Base-by-base conservation (phyloP, 192 early-diverging fungal species). In the Linnemannia hyalina region DNA sequence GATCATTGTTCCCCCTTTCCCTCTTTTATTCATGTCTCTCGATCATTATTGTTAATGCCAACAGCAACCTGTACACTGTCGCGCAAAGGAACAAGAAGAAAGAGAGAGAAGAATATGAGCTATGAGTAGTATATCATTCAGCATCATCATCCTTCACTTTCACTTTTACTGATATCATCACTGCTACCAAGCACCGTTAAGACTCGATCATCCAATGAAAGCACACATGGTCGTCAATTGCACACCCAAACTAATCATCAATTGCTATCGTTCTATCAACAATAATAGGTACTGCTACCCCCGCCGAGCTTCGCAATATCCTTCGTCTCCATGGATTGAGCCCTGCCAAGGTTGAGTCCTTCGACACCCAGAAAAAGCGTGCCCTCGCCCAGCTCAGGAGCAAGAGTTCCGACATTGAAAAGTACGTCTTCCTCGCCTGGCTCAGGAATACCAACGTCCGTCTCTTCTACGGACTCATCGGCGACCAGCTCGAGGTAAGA, bases 351-450 rank as follows among this genome's bases (percentile, higher is more conserved):
- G 91, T 96, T 76, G 97, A 97, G 89, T 92, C 87, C 73, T 89
- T 96, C 70, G 92, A 93, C 4, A 83, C 85, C 16, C 97, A 98
- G 88, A 94, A 95, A 77, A 90, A 91, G 49, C 95, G 96, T 73
- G 95, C 95, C 4, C 82, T 95, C 22, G 86, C 90, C 55, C 93
- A 95, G 88, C 88, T 98, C 35, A 88, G 93, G 54, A 87, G 91
- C 83, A 93, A 96, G 89, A 80, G 91, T 26, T 90, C 92, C 7
- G 83, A 93, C 18, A 88, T 98, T 54, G 96, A 97, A 70, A 96
- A 97, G 88, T 97, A 97, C 87, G 92, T 94, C 52, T 98, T 96
- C 88, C 89, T 98, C 84, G 93, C 95, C 69, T 93, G 95, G 89
- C 90, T 98, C 86, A 91, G 94, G 80, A 95, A 92, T 80, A 96